These are phyloP conservation scores for Saksenaea vasiformis DNA, from an alignment of 371 early-diverging fungal species.

Conservation along the genomic window DNA sequence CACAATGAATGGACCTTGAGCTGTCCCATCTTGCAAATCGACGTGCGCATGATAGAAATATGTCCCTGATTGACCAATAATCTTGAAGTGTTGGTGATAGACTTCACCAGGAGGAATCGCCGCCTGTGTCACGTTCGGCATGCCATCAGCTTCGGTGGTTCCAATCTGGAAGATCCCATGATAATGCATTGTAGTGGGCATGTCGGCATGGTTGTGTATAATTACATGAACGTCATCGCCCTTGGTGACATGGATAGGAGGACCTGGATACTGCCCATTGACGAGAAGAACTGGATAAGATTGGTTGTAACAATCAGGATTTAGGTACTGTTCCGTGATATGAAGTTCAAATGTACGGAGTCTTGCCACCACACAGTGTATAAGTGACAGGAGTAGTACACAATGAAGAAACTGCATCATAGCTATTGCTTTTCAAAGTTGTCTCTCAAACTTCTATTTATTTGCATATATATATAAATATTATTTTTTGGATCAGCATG, in stretches of 20 bases:
- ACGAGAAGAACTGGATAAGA: slow-evolving; percentile 17
- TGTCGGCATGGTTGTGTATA: slow-evolving; percentile 26
- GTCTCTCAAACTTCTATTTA: no score
- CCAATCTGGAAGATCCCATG: slow-evolving; percentile 50
- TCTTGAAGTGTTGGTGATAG: slow-evolving; percentile 32
- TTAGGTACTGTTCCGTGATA: slow-evolving; percentile 9
- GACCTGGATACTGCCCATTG: slow-evolving; percentile 49
- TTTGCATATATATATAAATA: no score
- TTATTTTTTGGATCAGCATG: no score
- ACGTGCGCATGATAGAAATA: slow-evolving; percentile 55
- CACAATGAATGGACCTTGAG: slow-evolving; percentile 48
- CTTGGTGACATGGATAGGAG: slow-evolving; percentile 33
- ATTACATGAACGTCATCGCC: slow-evolving; percentile 35
- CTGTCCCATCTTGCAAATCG: slow-evolving; percentile 37
- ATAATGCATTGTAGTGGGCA: slow-evolving; percentile 29
- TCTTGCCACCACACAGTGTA: slow-evolving; percentile 1
- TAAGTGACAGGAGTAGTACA: background rate
- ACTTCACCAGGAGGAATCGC: slow-evolving; percentile 31
- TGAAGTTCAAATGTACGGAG: slow-evolving; percentile 20
- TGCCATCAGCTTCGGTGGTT: slow-evolving; percentile 41
- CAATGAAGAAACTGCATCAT: background rate
- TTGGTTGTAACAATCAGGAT: slow-evolving; percentile 33
- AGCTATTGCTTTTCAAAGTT: background rate
- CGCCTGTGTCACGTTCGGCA: slow-evolving; percentile 45
- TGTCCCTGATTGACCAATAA: slow-evolving; percentile 41